Percentiles rank a stretch among this genome's conserved stretches.
Conservation (phyloP, 768 basidiomycete genomes). For the Leccinellum rugosiceps region DNA sequence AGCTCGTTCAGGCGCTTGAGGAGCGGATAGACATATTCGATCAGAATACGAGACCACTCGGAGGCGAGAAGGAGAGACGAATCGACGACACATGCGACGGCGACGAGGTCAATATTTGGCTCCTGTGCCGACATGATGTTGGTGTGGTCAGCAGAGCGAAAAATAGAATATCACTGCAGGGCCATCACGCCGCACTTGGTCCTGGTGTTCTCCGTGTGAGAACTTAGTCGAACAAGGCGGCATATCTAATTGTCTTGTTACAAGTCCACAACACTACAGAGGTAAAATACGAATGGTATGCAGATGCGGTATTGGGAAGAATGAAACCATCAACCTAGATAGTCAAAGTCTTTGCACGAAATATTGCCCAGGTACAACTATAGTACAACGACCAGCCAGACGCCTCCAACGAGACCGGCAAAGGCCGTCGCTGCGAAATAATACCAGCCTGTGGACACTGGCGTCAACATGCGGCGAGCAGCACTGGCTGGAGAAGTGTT, state of each 20-base stretch:
- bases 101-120: slow-evolving; percentile 32
- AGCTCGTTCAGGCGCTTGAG: slow-evolving; percentile 50
- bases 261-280: slow-evolving; percentile 8
- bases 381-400: slow-evolving; percentile 28
- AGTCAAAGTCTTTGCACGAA: slow-evolving; percentile 6
- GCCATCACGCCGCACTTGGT: not conserved
- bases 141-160: not conserved
- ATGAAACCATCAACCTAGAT: not conserved
- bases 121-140: slow-evolving; percentile 27
- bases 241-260: slow-evolving; percentile 4
- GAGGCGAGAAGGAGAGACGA: slow-evolving; percentile 51
- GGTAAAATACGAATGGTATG: slow-evolving; percentile 16
- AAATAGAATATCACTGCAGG: not conserved
- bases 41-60: slow-evolving; percentile 49
- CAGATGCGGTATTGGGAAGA: slow-evolving; percentile 12
- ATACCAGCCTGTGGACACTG: slow-evolving; percentile 25
- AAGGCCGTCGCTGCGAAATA: slow-evolving; percentile 24
- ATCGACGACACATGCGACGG: slow-evolving; percentile 60
- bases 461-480: slow-evolving; percentile 20
- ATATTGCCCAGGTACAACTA: not conserved
- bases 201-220: not conserved
- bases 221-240: not conserved
- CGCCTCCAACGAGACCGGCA: slow-evolving; percentile 27
- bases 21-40: slow-evolving; percentile 49
- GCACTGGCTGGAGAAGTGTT: slow-evolving; percentile 25